Evolutionary conservation across 257 asterid species (phyloP), one percentile per base, ranked within the genome.

Genomic region (Thymus mandschuricus): DNA sequence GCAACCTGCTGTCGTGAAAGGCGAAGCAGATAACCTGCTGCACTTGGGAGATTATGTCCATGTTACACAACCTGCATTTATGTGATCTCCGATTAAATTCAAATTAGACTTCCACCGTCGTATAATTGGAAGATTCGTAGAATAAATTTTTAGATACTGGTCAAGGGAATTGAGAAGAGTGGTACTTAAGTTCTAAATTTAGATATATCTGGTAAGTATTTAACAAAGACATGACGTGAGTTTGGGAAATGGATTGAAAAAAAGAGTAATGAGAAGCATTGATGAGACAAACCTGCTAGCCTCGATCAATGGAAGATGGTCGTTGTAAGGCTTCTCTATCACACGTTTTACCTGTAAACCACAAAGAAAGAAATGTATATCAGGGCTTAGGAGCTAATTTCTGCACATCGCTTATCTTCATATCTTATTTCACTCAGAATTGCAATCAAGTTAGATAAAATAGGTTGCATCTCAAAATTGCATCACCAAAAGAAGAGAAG

Each of bases 1-100:
- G 86, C 89, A 94, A 73, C 76, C 89, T 78, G 81, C 99, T 94
- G 80, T 94, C 98, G 70, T 94, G 99, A 70, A 94, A 94, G 57
- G 99, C 99, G 52, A 94, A 94, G 80, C 98, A 94, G 58, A 91
- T 94, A 40, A 94, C 97, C 79, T 94, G 99, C 83, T 94, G 97
- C 73, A 94, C 99, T 76, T 91, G 95, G 1, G 96, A 89, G 75
- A 94, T 89, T 76, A 94, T 94, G 88, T 94, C 98, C 99, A 91
- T 88, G 89, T 94, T 94, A 79, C 99, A 94, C 69, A 94, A 75
- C 92, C 98, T 94, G 88, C 90, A 76, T 68, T 34, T 50, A 28
- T 70, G 43, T 2, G 15, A 9, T 49, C 55, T n/a, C 29, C 9
- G 0, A 13, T 49, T 4, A 5, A 4, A 38, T 1, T 38, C 41